phyloP scores from a whole-genome alignment of 2,329 filamentous ascomycete genomes.

The Fragosphaeria purpurea region DNA sequence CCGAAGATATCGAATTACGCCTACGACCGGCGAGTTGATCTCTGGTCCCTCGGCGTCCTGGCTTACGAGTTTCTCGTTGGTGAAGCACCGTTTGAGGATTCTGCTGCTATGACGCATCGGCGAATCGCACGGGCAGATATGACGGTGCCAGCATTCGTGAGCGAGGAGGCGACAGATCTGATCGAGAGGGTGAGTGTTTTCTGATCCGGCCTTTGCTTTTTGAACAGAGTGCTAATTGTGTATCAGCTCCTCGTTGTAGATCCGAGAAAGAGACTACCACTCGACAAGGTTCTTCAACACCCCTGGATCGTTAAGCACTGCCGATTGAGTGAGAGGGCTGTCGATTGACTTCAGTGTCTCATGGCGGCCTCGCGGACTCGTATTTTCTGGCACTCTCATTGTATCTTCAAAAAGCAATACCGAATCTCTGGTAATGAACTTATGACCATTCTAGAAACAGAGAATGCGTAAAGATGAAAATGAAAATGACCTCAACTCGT shows the following conservation, averaged over 20 bases:
- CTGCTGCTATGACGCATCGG: slow-evolving; percentile 82
- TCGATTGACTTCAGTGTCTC: too few species aligned
- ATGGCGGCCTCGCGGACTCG: too few species aligned
- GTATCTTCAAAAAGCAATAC: too few species aligned
- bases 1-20: slow-evolving; percentile 52
- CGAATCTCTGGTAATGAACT: too few species aligned
- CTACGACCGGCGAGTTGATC: slow-evolving; percentile 88
- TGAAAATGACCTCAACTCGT: too few species aligned
- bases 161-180: slow-evolving; percentile 76
- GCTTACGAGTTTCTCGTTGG: slow-evolving; percentile 93
- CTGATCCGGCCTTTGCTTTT: background rate
- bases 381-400: too few species aligned
- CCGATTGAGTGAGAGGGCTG: slow-evolving; percentile 3
- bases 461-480: too few species aligned
- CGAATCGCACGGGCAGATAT: slow-evolving; percentile 83
- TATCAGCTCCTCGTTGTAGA: slow-evolving; percentile 68
- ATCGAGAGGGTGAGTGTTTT: slow-evolving; percentile 61
- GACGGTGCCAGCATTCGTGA: slow-evolving; percentile 82
- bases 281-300: slow-evolving; percentile 82
- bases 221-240: background rate
- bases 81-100: slow-evolving; percentile 92
- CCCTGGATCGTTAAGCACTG: slow-evolving; percentile 97
- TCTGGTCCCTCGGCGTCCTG: slow-evolving; percentile 89
- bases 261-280: slow-evolving; percentile 79
- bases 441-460: too few species aligned